Base-by-base conservation (phyloP, 2,329 filamentous ascomycete genomes). In the Elsinoe fawcettii region DNA sequence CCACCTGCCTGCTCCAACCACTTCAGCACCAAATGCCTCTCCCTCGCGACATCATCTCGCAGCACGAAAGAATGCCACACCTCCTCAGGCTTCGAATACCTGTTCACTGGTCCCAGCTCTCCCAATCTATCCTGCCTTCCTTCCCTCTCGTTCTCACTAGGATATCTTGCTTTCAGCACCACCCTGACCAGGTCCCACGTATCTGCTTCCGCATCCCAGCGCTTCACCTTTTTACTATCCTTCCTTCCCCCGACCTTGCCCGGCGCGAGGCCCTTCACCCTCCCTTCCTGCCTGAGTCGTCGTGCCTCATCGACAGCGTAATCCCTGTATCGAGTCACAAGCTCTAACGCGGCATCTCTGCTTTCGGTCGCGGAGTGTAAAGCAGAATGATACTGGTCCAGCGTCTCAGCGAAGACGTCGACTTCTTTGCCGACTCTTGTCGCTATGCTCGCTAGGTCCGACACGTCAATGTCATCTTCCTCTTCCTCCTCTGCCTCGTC, bases 171-270 rank as follows among this genome's bases (percentile, higher is more conserved):
- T 9, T 68, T 63, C 54, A 96, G 79, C 60, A 95, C 77, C 37
- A 88, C 81, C 51, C 84, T 80, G 59, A 97, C 75, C 25, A 97
- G 77, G 66, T 95, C 85, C 93, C 93, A 99, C 0, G 90, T 93
- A 65, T 95, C 89, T 39, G 85, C 83, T 71, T 99, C 93, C 62
- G 87, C 80, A 70, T 95, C 84, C 78, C 90, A 86, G 57, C 82
- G 80, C 66, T 80, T 77, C 11, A 86, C 67, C 32, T 53, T 32
- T 32, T 53, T 53, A 12, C 30, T 30, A n/a, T 51, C 78, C 55
- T 77, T 68, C 18, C 77, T 66, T 43, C 69, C 72, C 30, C 72
- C 63, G n/a, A 65, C 66, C 32, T 67, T 66, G 39, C 59, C 58
- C 47, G 36, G 56, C 57, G n/a, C 56, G 47, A 37, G 51, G 53